These are phyloP conservation scores for Ophiostoma ips DNA, from an alignment of 2,329 filamentous ascomycete species.

Conservation along the genomic window DNA sequence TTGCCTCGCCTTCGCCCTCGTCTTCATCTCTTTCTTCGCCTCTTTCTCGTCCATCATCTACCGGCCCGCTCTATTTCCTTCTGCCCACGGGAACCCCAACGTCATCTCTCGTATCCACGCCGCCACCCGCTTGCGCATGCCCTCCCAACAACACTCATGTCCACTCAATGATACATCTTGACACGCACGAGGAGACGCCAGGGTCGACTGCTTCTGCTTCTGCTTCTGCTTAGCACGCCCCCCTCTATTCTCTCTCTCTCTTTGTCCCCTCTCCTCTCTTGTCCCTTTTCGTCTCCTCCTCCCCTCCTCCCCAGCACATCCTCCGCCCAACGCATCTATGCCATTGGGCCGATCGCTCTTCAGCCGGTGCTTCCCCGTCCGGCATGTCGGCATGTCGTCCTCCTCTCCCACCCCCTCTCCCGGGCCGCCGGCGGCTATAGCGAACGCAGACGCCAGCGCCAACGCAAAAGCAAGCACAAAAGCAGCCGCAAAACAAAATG, in stretches of 20 bases:
- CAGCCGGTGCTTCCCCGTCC: constrained; percentile 7
- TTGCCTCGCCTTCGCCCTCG: background rate
- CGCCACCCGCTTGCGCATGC: background rate
- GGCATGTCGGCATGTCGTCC: constrained; percentile 8
- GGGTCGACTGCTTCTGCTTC: no score
- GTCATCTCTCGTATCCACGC: background rate
- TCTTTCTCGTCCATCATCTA: background rate
- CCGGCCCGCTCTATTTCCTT: background rate
- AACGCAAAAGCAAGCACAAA: background rate
- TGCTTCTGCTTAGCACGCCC: background rate
- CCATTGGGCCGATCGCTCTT: constrained; percentile 1
- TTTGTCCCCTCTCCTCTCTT: background rate
- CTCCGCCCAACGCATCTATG: background rate
- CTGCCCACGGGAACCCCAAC: background rate
- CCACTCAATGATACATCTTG: background rate
- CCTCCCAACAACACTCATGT: background rate
- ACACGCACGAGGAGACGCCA: background rate
- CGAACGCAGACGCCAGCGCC: no score
- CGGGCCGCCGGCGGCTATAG: background rate
- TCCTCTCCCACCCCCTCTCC: background rate
- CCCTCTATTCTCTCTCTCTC: no score
- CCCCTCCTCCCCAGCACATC: background rate
- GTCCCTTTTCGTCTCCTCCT: background rate
- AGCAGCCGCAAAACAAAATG: background rate
- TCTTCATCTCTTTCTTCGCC: background rate